Base-by-base conservation (phyloP, 192 early-diverging fungal genomes). In the Tieghemiomyces parasiticus region DNA sequence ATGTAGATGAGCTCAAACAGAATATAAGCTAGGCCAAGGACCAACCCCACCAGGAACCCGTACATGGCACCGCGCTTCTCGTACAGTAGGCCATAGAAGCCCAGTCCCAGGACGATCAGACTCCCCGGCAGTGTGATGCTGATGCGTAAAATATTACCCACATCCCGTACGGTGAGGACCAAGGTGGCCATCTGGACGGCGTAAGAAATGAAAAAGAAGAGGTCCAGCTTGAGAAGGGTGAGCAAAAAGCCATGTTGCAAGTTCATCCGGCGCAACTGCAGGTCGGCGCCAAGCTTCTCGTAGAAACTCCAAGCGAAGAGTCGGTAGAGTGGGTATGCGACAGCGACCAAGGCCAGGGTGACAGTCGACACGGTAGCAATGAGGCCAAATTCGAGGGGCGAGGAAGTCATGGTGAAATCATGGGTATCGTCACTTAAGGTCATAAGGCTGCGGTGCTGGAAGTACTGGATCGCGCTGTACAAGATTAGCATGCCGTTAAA, bases 291-390 rank as follows among this genome's bases (percentile, higher is more conserved):
- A 66, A 90, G 87, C 70, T 84, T 87, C 62, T 86, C 87, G 71
- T 85, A 87, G 46, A 87, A 85, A 59, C 75, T 74, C 86, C 87
- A 89, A 28, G 87, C 83, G 69, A 87, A 88, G 66, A 85, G 80
- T 63, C 81, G 79, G 66, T 89, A 90, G 45, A 78, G 64, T 14
- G 50, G 24, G 50, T 52, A 52, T 14, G 50, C 50, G 12, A 52
- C 19, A 13, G 24, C 50, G 0, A 52, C 26, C 14, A 52, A 25
- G 30, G 26, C 16, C 26, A 25, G 1, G 1, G 50, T 25, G 30
- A 52, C 50, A 2, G 50, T 30, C 13, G 20, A 24, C 12, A 30
- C 30, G 22, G 30, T 8, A 16, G 50, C 24, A 28, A 52, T 52
- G 26, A 52, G 24, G 50, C 2, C 24, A 28, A 52, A 2, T 24